Base-by-base conservation (phyloP, 345 rosid species). In the Moricandia moricandioides region DNA sequence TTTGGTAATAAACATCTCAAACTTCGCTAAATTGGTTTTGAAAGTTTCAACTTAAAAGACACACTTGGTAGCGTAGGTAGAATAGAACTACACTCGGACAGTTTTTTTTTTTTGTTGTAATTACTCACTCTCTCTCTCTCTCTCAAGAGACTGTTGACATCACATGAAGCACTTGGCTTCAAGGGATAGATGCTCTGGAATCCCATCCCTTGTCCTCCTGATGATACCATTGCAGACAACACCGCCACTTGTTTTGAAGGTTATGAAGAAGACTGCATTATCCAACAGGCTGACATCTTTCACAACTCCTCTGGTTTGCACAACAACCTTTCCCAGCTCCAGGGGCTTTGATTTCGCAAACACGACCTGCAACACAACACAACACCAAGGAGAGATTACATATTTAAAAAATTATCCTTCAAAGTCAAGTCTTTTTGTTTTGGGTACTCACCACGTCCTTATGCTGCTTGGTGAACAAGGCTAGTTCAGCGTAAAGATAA, bases 191-290 rank as follows among this genome's bases (percentile, higher is more conserved):
- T 45, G 52, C 52, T 13, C 52, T 45, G 52, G 52, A n/a, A n/a
- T 45, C 52, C 52, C 52, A 45, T 45, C 52, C 17, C 52, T 13
- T 45, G 52, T 45, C 17, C 52, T 45, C 52, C 52, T 72, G 72
- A 45, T 45, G 17, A 45, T 45, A 45, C 52, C 52, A 4, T 45
- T 45, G 17, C 52, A 45, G 17, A 45, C 52, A 45, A 5, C 17
- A 45, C 17, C 17, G 52, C 17, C 7, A 45, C 52, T 45, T 45
- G 52, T 45, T 45, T 45, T 45, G 52, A 45, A 45, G 52, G 17
- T 45, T 45, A 45, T n/a, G 52, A 45, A 45, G 17, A 45, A 45
- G 52, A 45, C 52, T 45, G 17, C 52, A n/a, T 45, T n/a, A 45
- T 45, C 52, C 17, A n/a, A 45, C 52, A 21, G 24, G 1, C 24